Base-by-base conservation (phyloP, 306 rosid genomes). In the Ochetophila trinervis region DNA sequence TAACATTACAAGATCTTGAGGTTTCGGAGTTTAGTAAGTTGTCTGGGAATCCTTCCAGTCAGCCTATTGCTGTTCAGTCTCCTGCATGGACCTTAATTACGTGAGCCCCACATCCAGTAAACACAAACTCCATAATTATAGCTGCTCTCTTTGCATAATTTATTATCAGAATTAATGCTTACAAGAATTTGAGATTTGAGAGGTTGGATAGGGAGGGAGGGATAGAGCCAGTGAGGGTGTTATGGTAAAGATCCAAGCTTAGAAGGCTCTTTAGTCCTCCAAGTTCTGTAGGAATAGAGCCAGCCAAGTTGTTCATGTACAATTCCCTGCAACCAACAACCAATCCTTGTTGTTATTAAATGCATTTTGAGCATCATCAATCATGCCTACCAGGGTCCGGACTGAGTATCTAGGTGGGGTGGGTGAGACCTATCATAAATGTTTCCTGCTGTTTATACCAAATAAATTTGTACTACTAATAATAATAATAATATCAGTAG, bases 231-330 rank as follows among this genome's bases (percentile, higher is more conserved):
- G 88, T 76, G 56, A 91, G 90, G 74, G 84, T 84, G 45, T 91
- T 91, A 82, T 75, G 77, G 72, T 86, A 88, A 59, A 91, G 88
- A 77, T 90, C 97, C 83, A 91, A 79, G 80, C 97, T 91, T 32
- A 88, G 66, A 37, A 91, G 84, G 79, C 78, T 83, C 80, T 77
- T 88, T 63, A 91, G 65, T 40, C 77, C 76, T 80, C 96, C 96
- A 40, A 91, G 68, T 52, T 88, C 84, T 67, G 75, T 79, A 22
- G 95, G 97, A 70, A 91, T 81, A 3, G 85, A 67, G 49, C 96
- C 97, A 75, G 36, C 74, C 77, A 91, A 75, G 51, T 84, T 48
- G 75, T 91, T 91, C 79, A 74, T 79, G 74, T 88, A 88, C 77
- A 91, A 53, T 71, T 91, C 97, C 74, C 97, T 91, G 71, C 64